Conservation (phyloP, 1,139 yeast species). For the Pneumocystis sp. region DNA sequence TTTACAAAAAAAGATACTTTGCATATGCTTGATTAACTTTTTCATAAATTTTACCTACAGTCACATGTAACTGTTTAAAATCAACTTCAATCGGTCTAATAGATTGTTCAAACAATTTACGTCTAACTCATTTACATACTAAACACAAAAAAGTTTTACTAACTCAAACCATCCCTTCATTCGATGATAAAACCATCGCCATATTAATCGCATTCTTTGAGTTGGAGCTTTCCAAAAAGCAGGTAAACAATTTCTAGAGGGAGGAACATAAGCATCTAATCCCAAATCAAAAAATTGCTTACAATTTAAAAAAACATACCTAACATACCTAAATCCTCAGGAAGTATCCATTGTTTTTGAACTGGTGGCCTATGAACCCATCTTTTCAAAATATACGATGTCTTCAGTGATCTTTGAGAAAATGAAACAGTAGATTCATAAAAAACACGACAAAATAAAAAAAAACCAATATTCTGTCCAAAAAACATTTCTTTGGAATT, state of each 20-base stretch:
- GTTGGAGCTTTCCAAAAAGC: slow-evolving; percentile 4
- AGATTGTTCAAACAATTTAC: neutral
- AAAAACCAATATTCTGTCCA: neutral
- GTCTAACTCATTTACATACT: neutral
- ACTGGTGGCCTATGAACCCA: neutral
- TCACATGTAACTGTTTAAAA: slow-evolving; percentile 6
- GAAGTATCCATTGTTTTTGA: slow-evolving; percentile 5
- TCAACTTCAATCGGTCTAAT: neutral
- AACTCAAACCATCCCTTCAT: slow-evolving; percentile 3
- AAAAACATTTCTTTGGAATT: neutral
- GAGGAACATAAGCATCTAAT: slow-evolving; percentile 13
- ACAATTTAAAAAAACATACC: neutral
- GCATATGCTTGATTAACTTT: slow-evolving; percentile 12
- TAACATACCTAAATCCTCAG: neutral
- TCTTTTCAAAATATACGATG: neutral
- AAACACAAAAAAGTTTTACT: slow-evolving; percentile 4
- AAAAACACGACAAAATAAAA: neutral
- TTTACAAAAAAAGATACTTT: slow-evolving; percentile 2
- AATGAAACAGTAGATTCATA: neutral
- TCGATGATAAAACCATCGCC: neutral
- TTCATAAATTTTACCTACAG: slow-evolving; percentile 7
- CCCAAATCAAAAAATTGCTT: slow-evolving; percentile 2
- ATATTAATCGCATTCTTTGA: neutral
- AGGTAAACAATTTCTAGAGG: slow-evolving; percentile 11
- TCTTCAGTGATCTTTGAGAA: no score